A percentile compares a stretch with the other conserved stretches of the same genome.
Conservation (phyloP, 2,329 filamentous ascomycete genomes). For the Bisporella sp. region DNA sequence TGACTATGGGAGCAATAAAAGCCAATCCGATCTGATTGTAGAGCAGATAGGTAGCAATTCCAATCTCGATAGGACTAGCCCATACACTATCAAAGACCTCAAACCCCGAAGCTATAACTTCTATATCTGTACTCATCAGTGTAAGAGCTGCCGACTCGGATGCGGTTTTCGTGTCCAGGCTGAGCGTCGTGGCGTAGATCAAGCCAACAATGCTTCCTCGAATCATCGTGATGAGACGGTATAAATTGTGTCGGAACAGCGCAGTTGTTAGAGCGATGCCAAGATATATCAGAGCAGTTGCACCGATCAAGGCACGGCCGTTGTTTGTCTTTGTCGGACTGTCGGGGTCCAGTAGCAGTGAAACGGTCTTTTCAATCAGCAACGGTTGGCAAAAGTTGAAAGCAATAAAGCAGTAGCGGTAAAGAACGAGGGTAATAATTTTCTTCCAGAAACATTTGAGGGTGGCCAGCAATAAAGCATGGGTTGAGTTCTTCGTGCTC, state of each 20-base stretch:
- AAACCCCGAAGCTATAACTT: slow-evolving; percentile 22
- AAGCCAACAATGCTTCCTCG: slow-evolving; percentile 17
- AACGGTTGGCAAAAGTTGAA: slow-evolving; percentile 20
- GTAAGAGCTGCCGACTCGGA: slow-evolving; percentile 34
- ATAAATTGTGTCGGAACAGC: background rate
- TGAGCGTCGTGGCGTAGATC: slow-evolving; percentile 41
- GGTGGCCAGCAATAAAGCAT: background rate
- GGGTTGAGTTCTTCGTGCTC: slow-evolving; percentile 1
- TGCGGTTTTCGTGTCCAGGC: slow-evolving; percentile 24
- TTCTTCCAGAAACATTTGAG: slow-evolving; percentile 8
- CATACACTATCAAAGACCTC: slow-evolving; percentile 30
- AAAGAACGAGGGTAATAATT: slow-evolving; percentile 11
- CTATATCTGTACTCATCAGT: slow-evolving; percentile 37
- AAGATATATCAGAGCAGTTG: slow-evolving; percentile 14
- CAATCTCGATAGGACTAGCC: slow-evolving; percentile 32
- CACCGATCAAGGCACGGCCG: slow-evolving; percentile 16
- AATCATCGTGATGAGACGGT: background rate
- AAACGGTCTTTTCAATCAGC: slow-evolving; percentile 11
- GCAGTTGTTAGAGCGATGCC: slow-evolving; percentile 11
- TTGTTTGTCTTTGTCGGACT: slow-evolving; percentile 6
- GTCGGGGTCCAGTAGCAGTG: background rate
- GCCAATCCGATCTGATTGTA: slow-evolving; percentile 25
- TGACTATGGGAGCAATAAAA: slow-evolving; percentile 19
- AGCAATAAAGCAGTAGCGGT: slow-evolving; percentile 16
- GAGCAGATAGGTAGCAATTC: slow-evolving; percentile 31